Evolutionary conservation across 305 asterid species (phyloP), one percentile per base, ranked within the genome.

Genomic region (Coffea humblotiana): DNA sequence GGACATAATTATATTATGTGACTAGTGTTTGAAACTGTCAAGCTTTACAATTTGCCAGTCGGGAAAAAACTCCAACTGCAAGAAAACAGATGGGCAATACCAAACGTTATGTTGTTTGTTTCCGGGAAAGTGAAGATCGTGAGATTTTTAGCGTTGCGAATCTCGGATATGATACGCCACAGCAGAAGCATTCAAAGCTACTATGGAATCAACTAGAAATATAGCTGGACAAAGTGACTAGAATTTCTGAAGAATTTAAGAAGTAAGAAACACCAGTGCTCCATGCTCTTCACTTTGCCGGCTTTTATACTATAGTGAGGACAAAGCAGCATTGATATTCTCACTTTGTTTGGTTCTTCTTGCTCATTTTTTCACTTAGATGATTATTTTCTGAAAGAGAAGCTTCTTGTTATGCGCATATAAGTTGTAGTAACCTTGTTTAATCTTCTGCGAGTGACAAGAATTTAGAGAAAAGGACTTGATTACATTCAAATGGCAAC

Each of bases 401-500:
- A 37, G 43, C 73, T 68, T 25, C 75, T 18, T 71, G 23, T 4
- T 47, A 27, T 4, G 45, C 11, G 23, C 77, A 71, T 71, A 71
- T 71, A 60, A 27, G 16, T 43, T 16, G 13, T 6, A 43, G 69
- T 29, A 23, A 11, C 60, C 23, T 69, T 23, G 32, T 49, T 60
- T 32, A 48, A 45, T 58, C 56, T 12, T 78, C 8, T 78, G 49
- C 10, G 35, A n/a, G 45, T 14, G 60, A 45, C 25, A 76, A 7
- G 58, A 70, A 70, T 51, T 51, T 3, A 51, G 58, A 14, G 13
- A 61, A 40, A 64, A 47, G 40, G 49, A 25, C 7, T 15, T 29
- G 11, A 40, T 63, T 5, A 49, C 49, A 6, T n/a, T 56, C 71
- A 37, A 49, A 87, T 88, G 96, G 83, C 83, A 67, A 77, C 63